Evolutionary conservation across 768 basidiomycete genomes (phyloP).

Genomic region (Termitomyces sp.): DNA sequence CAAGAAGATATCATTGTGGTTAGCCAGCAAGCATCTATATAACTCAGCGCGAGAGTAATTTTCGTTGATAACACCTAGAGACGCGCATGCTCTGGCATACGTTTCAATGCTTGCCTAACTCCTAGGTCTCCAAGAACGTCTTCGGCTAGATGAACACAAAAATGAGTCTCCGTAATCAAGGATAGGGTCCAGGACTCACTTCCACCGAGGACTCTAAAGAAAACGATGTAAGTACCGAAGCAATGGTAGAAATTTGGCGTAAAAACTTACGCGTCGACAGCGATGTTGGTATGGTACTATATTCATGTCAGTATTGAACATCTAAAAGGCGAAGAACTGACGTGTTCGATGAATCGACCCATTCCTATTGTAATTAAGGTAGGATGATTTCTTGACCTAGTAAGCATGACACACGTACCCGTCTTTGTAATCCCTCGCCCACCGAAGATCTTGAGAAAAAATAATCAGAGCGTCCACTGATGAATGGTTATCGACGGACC

Average conservation of each 20-base stretch:
- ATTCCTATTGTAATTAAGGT: constrained; percentile 6
- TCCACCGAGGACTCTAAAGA: constrained; percentile 19
- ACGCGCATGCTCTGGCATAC: constrained; percentile 47
- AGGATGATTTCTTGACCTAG: background rate
- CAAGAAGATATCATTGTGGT: too few relatives aligned
- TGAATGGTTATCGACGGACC: constrained; percentile 12
- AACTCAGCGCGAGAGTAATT: background rate
- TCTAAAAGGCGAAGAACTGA: constrained; percentile 2
- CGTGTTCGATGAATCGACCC: constrained; percentile 18
- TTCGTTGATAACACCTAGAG: constrained; percentile 24
- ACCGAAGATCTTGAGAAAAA: constrained; percentile 60
- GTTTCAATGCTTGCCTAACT: constrained; percentile 50
- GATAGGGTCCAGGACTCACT: constrained; percentile 7
- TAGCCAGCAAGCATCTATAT: background rate
- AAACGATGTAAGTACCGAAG: background rate
- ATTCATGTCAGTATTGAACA: background rate
- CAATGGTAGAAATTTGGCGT: background rate
- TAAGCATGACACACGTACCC: constrained; percentile 39
- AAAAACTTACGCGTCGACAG: constrained; percentile 19
- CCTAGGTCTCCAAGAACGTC: constrained; percentile 56
- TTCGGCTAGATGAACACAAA: constrained; percentile 31
- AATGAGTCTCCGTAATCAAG: background rate
- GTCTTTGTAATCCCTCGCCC: constrained; percentile 79
- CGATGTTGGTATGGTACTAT: constrained; percentile 20
- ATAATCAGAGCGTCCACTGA: background rate